These are phyloP conservation scores for Xylaria sp. DNA, from an alignment of 2,329 filamentous ascomycete genomes.

Conservation along the genomic window DNA sequence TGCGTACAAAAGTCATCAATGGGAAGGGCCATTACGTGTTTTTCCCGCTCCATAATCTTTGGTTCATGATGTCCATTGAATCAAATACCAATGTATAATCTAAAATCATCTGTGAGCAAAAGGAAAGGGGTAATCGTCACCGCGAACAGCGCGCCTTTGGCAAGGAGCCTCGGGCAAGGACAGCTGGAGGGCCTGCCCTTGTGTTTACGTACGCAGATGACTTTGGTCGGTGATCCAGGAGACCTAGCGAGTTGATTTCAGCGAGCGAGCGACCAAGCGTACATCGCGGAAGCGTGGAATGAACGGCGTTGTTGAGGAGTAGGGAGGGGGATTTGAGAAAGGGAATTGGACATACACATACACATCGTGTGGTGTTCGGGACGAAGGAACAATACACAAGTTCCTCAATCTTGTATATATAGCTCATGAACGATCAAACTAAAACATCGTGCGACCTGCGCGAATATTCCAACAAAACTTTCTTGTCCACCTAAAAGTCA, in stretches of 20 bases:
- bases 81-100: slow-evolving; percentile 43
- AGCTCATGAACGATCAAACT: slow-evolving; percentile 28
- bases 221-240: slow-evolving; percentile 12
- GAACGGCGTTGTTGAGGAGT: slow-evolving; percentile 29
- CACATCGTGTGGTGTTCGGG: slow-evolving; percentile 15
- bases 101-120: slow-evolving; percentile 32
- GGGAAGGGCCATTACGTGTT: slow-evolving; percentile 25
- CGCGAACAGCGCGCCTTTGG: slow-evolving; percentile 1
- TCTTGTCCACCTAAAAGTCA: background rate
- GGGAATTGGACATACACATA: slow-evolving; percentile 14
- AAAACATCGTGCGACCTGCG: slow-evolving; percentile 10
- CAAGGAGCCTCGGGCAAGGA: background rate
- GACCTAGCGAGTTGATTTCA: slow-evolving; percentile 25
- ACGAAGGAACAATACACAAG: background rate
- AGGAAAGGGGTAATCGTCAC: slow-evolving; percentile 17
- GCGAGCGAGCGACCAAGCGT: slow-evolving; percentile 22
- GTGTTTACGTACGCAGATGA: slow-evolving; percentile 7
- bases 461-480: slow-evolving; percentile 17
- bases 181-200: background rate
- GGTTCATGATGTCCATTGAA: slow-evolving; percentile 35
- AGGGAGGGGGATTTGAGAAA: background rate
- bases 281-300: slow-evolving; percentile 11
- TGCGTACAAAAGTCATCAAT: slow-evolving; percentile 35
- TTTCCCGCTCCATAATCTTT: slow-evolving; percentile 25
- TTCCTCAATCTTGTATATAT: slow-evolving; percentile 1